Evolutionary conservation across 108 stramenopile species (phyloP).

Genomic region (Skeletonema menzelii): DNA sequence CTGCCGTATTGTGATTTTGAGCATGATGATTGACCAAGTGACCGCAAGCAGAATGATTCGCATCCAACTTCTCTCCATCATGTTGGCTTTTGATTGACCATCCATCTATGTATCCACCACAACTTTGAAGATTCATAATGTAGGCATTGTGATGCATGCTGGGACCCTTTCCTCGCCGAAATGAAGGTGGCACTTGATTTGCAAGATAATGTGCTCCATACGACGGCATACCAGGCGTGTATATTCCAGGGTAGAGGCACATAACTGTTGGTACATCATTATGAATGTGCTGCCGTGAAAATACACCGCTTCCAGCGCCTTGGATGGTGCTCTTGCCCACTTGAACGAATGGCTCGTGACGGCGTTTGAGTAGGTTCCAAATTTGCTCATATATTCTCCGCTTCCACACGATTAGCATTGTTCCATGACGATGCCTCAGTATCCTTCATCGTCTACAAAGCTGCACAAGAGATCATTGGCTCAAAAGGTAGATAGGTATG

Average conservation of each 20-base stretch:
- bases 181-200: conserved; percentile 16
- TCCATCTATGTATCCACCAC: conserved; percentile 52
- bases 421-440: too few species aligned
- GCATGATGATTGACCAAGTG: conserved; percentile 53
- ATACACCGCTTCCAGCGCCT: conserved; percentile 17
- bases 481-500: too few species aligned
- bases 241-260: conserved; percentile 57
- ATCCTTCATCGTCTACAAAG: too few species aligned
- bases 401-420: background rate
- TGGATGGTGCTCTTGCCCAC: conserved; percentile 2
- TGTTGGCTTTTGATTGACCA: conserved; percentile 16
- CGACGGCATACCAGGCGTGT: conserved; percentile 37
- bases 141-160: conserved; percentile 43
- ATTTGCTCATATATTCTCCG: background rate
- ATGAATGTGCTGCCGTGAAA: background rate
- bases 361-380: conserved; percentile 8
- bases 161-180: background rate
- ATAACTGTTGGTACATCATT: conserved; percentile 6
- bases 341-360: conserved; percentile 4
- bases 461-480: too few species aligned
- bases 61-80: conserved; percentile 15
- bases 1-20: conserved; percentile 5
- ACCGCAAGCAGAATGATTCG: conserved; percentile 50
- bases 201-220: conserved; percentile 16
- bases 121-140: conserved; percentile 42